A percentile compares a stretch with the other conserved stretches of the same genome.
phyloP scores from a whole-genome alignment of 768 basidiomycete species.

The Kwoniella heveanensis region DNA sequence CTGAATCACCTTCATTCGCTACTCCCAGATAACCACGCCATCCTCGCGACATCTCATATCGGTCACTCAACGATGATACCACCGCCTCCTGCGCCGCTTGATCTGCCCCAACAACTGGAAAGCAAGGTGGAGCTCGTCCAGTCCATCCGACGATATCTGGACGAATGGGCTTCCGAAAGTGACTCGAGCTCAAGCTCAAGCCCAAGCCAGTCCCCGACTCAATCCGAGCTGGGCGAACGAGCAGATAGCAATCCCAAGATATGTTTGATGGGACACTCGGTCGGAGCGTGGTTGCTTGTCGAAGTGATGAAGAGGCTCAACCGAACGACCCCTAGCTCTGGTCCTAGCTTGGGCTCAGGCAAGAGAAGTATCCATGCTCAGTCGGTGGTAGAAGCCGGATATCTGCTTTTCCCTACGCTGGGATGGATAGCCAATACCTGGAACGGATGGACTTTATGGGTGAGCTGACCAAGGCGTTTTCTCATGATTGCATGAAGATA shows the following conservation, averaged over 20 bases:
- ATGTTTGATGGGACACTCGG: conserved; percentile 62
- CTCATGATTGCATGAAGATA: too few relatives aligned
- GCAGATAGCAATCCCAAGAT: conserved; percentile 31
- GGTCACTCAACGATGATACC: conserved; percentile 64
- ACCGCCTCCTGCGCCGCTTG: conserved; percentile 46
- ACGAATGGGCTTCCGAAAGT: conserved; percentile 24
- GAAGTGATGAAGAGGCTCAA: conserved; percentile 59
- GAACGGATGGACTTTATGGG: conserved; percentile 66
- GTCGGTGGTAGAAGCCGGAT: conserved; percentile 57
- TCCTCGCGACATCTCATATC: conserved; percentile 60
- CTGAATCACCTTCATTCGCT: conserved; percentile 63
- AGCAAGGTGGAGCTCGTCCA: conserved; percentile 65
- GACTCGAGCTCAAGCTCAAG: not conserved
- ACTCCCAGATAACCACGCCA: conserved; percentile 65
- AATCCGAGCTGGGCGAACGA: too few relatives aligned
- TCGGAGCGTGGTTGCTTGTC: conserved; percentile 70
- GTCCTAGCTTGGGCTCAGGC: too few relatives aligned
- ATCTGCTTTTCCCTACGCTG: conserved; percentile 73
- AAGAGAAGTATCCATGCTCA: conserved; percentile 1
- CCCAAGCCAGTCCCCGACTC: too few relatives aligned
- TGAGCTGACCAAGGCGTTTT: conserved; percentile 52
- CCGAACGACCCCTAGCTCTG: not conserved
- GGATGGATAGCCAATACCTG: conserved; percentile 67
- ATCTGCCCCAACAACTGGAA: conserved; percentile 62
- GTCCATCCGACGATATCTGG: conserved; percentile 26